Evolutionary conservation across 176 grass and related monocot species (phyloP).

Genomic region (Cenchrus purpureus): DNA sequence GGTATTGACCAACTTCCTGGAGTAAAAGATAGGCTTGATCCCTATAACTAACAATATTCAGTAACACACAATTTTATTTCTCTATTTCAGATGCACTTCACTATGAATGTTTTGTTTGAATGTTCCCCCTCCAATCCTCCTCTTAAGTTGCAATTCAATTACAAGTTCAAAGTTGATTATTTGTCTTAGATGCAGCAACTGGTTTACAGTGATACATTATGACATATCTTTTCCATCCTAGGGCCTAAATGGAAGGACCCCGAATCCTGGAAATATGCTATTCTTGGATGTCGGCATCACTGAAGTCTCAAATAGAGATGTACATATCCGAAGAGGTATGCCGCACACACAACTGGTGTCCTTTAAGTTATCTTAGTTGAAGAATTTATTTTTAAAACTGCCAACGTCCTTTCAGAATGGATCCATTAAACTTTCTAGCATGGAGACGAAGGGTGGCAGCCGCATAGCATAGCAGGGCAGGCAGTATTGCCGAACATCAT

Average conservation of each 20-base stretch:
- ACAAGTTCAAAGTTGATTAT: not conserved
- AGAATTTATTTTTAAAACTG: too few species aligned
- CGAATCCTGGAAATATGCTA: not conserved
- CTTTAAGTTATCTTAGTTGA: not conserved
- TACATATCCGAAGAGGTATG: not conserved
- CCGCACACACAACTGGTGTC: not conserved
- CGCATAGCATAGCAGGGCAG: not conserved
- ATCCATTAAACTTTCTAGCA: not conserved
- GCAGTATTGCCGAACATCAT: not conserved
- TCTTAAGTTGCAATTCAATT: not conserved
- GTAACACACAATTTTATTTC: not conserved
- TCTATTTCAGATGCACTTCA: not conserved
- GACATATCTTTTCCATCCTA: not conserved
- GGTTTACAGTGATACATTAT: not conserved
- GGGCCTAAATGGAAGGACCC: constrained; percentile 2
- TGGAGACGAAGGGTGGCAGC: too few species aligned
- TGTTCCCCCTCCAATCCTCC: not conserved
- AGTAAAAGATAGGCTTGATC: not conserved
- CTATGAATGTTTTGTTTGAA: not conserved
- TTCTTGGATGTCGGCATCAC: not conserved
- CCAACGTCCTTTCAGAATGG: not conserved
- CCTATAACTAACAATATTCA: not conserved
- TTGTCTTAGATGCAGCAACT: not conserved
- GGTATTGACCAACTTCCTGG: too few species aligned
- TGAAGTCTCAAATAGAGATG: not conserved